phyloP scores from a whole-genome alignment of 805 yeast species.

The Ogataea zsoltii region DNA sequence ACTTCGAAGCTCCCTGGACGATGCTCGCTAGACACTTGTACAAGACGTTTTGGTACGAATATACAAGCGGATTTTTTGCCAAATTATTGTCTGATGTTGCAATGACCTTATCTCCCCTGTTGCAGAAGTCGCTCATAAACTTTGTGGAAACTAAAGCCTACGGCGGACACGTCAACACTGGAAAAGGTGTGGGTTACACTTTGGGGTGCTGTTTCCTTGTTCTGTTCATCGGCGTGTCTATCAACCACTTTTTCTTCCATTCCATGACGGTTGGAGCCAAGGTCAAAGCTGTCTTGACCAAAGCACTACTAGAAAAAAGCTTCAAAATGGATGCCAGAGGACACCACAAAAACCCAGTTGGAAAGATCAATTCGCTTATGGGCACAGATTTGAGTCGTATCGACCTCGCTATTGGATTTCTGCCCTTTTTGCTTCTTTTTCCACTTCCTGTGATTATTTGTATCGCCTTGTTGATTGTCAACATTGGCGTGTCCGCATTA shows the following conservation, averaged over 20 bases:
- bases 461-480: slow-evolving; percentile 62
- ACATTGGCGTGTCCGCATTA: slow-evolving; percentile 71
- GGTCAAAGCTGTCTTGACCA: slow-evolving; percentile 67
- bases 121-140: slow-evolving; percentile 61
- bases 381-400: slow-evolving; percentile 80
- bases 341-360: slow-evolving; percentile 62
- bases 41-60: slow-evolving; percentile 50
- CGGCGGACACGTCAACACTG: slow-evolving; percentile 43
- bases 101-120: slow-evolving; percentile 60
- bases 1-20: slow-evolving; percentile 25
- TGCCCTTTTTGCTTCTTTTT: slow-evolving; percentile 63
- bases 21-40: slow-evolving; percentile 41
- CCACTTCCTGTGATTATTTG: slow-evolving; percentile 63
- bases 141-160: slow-evolving; percentile 55
- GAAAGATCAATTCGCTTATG: slow-evolving; percentile 74
- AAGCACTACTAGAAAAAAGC: slow-evolving; percentile 66
- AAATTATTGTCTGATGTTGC: slow-evolving; percentile 47
- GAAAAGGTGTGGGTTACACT: slow-evolving; percentile 75
- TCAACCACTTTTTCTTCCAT: slow-evolving; percentile 64
- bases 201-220: slow-evolving; percentile 68
- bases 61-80: slow-evolving; percentile 40
- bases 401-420: slow-evolving; percentile 70
- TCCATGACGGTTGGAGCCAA: slow-evolving; percentile 68
- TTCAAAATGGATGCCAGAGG: slow-evolving; percentile 61
- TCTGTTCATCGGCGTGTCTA: slow-evolving; percentile 43